Base-by-base conservation (phyloP, 139 green algal genomes). In the Chlorella sp. region DNA sequence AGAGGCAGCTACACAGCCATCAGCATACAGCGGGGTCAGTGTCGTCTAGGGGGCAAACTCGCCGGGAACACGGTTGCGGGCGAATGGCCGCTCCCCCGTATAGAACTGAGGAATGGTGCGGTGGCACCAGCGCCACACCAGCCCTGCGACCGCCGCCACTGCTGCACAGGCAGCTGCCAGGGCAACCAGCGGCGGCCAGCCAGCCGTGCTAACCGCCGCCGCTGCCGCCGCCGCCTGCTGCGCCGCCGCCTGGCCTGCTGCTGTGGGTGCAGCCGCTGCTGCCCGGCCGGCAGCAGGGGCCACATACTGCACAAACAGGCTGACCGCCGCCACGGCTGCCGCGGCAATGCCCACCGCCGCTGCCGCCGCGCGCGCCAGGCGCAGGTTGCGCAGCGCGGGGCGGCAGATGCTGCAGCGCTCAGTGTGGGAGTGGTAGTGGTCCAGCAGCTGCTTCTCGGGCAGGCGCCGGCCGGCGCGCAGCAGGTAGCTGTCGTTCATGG, bases 381-480 rank as follows among this genome's bases (percentile, higher is more conserved):
- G 72, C 69, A 89, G 11, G 32, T 74, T 57, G 21, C 55, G 62
- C 55, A 83, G 67, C 7, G 78, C 78, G 1, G 56, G 51, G 47
- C 23, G 36, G 82, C 85, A 89, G 26, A 76, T 57, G 38, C 5
- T n/a, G 78, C 85, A 89, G n/a, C 36, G 65, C 68, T 81, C 41
- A 23, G 69, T 84, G 78, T 89, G 85, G 56, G n/a, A 38, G 56
- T 89, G 69, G 69, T 64, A 89, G 75, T 89, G 85, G 55, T 89
- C 85, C n/a, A 89, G 79, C 15, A 89, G 85, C 78, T 82, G 34
- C 16, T 63, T 36, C 17, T 74, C 41, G 7, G 32, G 39, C 38
- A 81, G 82, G 23, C 82, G 70, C 18, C 71, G 70, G 38, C 82
- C 82, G 16, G 82, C 85, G 28, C 39, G 20, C 30, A 68, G 38